These are phyloP conservation scores for Fusarium mexicanum DNA, from an alignment of 2,329 filamentous ascomycete genomes.

Conservation along the genomic window DNA sequence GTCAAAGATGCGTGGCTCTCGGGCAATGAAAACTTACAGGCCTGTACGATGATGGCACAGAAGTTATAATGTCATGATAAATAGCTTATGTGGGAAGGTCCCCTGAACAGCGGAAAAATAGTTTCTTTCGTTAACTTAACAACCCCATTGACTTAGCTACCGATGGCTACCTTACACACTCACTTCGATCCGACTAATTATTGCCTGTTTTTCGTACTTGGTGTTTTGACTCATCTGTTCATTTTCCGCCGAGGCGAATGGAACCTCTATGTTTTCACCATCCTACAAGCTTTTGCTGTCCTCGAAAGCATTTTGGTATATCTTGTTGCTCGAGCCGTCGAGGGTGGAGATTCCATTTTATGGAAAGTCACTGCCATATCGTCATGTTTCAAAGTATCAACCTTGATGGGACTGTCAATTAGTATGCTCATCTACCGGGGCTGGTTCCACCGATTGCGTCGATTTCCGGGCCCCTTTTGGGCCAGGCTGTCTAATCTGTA, in stretches of 20 bases:
- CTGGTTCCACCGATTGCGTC: background rate
- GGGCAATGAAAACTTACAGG: background rate
- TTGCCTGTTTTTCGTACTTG: background rate
- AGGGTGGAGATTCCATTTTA: background rate
- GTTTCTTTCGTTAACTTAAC: background rate
- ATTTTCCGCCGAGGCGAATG: background rate
- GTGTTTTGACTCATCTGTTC: background rate
- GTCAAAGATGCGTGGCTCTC: background rate
- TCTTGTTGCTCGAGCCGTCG: background rate
- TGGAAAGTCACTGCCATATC: background rate
- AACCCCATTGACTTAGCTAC: accelerated
- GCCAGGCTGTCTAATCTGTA: background rate
- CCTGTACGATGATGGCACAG: background rate
- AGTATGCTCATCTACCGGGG: background rate
- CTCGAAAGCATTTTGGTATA: background rate
- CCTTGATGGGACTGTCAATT: background rate
- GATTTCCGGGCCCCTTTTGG: background rate
- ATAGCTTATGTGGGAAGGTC: background rate
- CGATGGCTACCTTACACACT: background rate
- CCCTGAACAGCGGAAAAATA: background rate
- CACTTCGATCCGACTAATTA: background rate
- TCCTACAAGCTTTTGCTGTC: background rate
- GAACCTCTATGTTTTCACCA: background rate
- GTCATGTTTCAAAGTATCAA: background rate
- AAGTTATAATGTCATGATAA: background rate